Base-by-base conservation (phyloP, 2,329 filamentous ascomycete genomes). In the Cercospora nicotianae region DNA sequence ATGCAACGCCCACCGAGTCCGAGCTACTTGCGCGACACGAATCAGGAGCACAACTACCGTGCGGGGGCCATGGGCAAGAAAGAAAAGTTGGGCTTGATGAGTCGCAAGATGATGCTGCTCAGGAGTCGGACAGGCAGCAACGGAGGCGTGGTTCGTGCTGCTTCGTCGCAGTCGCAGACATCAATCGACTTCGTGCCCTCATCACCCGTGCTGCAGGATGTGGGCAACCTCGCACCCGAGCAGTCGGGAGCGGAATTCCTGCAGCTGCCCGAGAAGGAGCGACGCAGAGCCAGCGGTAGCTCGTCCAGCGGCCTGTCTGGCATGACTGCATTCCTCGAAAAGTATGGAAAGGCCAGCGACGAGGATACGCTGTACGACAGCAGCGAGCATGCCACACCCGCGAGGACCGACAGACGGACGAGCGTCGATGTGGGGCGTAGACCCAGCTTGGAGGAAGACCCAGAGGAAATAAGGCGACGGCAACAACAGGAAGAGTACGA, bases 401-500 rank as follows among this genome's bases (percentile, higher is more conserved):
- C 57, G 18, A 26, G 57, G 18, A 64, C 55, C 39, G 65, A 59
- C 42, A 55, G 64, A 53, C 57, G 42, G 31, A 61, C 53, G 3
- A 58, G 53, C 53, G 53, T 18, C 20, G 53, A 58, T 18, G 26
- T 51, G 45, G 18, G 45, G 45, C 55, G 64, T 51, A 64, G 63
- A 33, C 30, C n/a, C 20, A 63, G 62, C 61, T 51, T 65, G n/a
- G 72, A 72, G 26, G 69, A 69, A 13, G 73, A 69, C 18, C 58
- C 69, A 16, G 72, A 74, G 75, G 75, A 69, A n/a, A 64, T 74
- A 60, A 68, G 74, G 16, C 67, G 78, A 33, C 80, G 78, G 20
- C 80, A 79, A 57, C 79, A 80, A 63, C 77, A 79, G 31, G 81
- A 86, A 3, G 87, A 89, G 66, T 87, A 90, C 74, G 92, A 92